A percentile compares a stretch with the other conserved stretches of the same genome.
These are phyloP conservation scores for Penstemon eatonii DNA, from an alignment of 257 asterid genomes.

Conservation along the genomic window DNA sequence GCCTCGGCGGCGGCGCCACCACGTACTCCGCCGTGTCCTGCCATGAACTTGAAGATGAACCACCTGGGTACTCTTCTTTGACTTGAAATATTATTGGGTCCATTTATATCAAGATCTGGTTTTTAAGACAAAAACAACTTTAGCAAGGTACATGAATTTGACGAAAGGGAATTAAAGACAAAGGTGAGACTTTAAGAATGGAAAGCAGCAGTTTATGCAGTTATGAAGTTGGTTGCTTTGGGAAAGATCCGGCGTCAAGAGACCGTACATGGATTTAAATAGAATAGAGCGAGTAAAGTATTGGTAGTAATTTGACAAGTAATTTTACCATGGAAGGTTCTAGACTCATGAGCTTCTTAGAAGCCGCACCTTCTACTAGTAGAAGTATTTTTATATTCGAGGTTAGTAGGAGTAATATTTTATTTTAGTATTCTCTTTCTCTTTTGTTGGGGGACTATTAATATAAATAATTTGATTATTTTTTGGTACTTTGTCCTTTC, in stretches of 20 bases:
- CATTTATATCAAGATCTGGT: constrained; percentile 27
- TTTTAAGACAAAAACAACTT: not conserved
- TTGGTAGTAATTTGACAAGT: not conserved
- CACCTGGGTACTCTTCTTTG: constrained; percentile 54
- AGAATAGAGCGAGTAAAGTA: not conserved
- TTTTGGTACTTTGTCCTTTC: not conserved
- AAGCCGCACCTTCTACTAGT: constrained; percentile 28
- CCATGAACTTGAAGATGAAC: too few relatives aligned
- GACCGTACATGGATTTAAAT: not conserved
- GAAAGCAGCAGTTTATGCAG: constrained; percentile 34
- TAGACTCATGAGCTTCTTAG: constrained; percentile 33
- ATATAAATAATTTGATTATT: not conserved
- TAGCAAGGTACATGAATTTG: constrained; percentile 25
- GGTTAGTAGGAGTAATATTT: not conserved
- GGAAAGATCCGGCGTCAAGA: not conserved
- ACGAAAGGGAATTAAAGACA: not conserved
- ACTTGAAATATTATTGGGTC: constrained; percentile 31
- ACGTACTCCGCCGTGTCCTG: constrained; percentile 22
- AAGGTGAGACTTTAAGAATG: constrained; percentile 8
- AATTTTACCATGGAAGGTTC: constrained; percentile 49
- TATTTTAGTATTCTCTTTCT: not conserved
- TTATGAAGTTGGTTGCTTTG: constrained; percentile 22
- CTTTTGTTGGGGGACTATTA: not conserved
- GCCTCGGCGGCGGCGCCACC: constrained; percentile 45
- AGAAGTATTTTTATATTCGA: not conserved